A percentile compares a stretch with the other conserved stretches of the same genome.
phyloP scores from a whole-genome alignment of 176 grass and related monocot genomes.

The Eremochloa ophiuroides region DNA sequence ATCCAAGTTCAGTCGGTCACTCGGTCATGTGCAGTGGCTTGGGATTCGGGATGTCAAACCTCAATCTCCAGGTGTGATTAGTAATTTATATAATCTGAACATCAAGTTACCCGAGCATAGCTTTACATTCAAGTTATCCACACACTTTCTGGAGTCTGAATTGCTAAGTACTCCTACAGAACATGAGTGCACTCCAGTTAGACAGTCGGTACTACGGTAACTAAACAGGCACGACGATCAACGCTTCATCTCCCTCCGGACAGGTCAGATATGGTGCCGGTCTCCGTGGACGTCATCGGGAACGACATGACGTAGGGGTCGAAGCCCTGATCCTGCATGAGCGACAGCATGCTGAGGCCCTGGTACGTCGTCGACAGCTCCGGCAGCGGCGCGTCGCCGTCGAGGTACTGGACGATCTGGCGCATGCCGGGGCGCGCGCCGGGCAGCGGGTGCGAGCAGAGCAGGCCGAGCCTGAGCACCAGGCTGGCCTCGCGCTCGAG shows the following conservation, averaged over 20 bases:
- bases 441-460: conserved; percentile 48
- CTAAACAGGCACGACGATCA: neutral
- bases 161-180: neutral
- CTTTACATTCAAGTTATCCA: conserved; percentile 11
- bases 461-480: conserved; percentile 46
- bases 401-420: conserved; percentile 47
- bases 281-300: conserved; percentile 29
- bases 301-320: conserved; percentile 48
- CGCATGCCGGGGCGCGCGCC: conserved; percentile 29
- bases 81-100: neutral
- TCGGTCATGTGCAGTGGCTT: neutral
- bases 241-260: conserved; percentile 43
- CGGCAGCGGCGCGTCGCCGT: conserved; percentile 43
- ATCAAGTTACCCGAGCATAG: neutral
- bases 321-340: conserved; percentile 55
- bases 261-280: conserved; percentile 36
- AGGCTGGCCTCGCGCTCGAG: conserved; percentile 31
- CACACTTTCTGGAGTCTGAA: neutral
- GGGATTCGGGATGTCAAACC: neutral
- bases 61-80: neutral
- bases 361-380: conserved; percentile 51
- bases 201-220: neutral
- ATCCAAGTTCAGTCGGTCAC: neutral
- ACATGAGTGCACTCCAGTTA: neutral
- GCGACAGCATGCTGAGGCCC: conserved; percentile 41